Percentiles rank a stretch among this genome's conserved stretches.
phyloP scores from a whole-genome alignment of 345 rosid genomes.

The Euphorbia lathyris region DNA sequence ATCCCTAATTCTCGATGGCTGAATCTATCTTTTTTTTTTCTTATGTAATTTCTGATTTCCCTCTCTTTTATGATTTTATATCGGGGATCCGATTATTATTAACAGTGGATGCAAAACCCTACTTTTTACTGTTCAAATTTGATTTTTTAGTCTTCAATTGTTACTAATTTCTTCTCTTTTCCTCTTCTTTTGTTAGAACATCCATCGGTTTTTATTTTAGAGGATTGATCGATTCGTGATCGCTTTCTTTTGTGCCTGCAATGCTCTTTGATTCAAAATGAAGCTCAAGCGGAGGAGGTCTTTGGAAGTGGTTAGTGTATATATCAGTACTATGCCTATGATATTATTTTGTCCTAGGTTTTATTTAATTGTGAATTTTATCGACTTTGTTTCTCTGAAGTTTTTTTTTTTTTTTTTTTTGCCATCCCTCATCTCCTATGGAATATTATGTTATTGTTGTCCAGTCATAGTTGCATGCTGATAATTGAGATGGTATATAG shows the following conservation, averaged over 20 bases:
- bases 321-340: neutral
- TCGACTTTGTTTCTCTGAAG: neutral
- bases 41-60: neutral
- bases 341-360: neutral
- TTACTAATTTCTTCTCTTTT: neutral
- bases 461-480: neutral
- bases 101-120: slow-evolving; percentile 29
- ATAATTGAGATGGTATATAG: neutral
- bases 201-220: slow-evolving; percentile 51
- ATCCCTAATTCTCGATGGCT: slow-evolving; percentile 51
- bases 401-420: neutral
- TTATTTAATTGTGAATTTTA: neutral
- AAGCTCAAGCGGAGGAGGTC: slow-evolving; percentile 77
- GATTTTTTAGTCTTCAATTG: neutral
- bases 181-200: neutral
- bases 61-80: neutral
- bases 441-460: neutral
- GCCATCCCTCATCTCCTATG: neutral
- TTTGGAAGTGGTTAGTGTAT: slow-evolving; percentile 69
- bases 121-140: slow-evolving; percentile 8
- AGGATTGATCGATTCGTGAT: slow-evolving; percentile 48
- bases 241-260: slow-evolving; percentile 25
- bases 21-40: slow-evolving; percentile 6
- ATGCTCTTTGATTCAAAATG: slow-evolving; percentile 60
- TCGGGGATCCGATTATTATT: slow-evolving; percentile 33